phyloP scores from a whole-genome alignment of 441 rosid genomes.

The Adansonia madagascariensis region DNA sequence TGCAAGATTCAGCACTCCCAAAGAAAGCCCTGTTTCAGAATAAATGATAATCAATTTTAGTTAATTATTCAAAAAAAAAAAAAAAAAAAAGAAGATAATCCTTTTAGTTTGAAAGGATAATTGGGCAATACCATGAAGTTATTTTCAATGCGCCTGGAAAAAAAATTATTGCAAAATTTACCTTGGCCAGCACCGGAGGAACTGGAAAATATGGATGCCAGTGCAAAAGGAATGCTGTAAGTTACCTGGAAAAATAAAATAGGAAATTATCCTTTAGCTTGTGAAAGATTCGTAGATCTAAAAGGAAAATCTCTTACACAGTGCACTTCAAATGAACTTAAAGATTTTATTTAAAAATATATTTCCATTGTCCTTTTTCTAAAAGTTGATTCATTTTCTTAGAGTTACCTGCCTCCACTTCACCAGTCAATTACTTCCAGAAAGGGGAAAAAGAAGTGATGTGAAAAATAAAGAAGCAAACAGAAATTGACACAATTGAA shows the following conservation, averaged over 20 bases:
- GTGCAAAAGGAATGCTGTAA: conserved; percentile 80
- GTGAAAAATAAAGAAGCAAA: background rate
- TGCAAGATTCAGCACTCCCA: conserved; percentile 86
- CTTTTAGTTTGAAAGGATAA: background rate
- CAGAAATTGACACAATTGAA: conserved; percentile 10
- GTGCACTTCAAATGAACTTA: background rate
- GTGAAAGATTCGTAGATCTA: background rate
- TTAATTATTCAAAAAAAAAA: too few relatives aligned
- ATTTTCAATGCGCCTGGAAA: background rate
- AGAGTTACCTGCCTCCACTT: conserved; percentile 45
- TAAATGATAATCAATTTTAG: background rate
- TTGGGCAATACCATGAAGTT: background rate
- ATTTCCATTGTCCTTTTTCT: background rate
- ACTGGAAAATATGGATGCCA: conserved; percentile 80
- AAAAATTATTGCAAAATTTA: conserved; percentile 26
- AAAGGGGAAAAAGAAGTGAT: background rate
- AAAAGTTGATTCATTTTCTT: background rate
- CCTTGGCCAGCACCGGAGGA: conserved; percentile 88
- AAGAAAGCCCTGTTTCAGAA: conserved; percentile 61
- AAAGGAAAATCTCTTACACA: too few relatives aligned
- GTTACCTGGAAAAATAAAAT: conserved; percentile 57
- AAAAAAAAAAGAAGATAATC: too few relatives aligned
- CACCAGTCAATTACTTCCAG: conserved; percentile 17
- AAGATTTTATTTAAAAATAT: background rate
- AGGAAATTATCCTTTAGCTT: conserved; percentile 3